Conservation (phyloP, 768 basidiomycete species). For the Antrodiella citrinella region DNA sequence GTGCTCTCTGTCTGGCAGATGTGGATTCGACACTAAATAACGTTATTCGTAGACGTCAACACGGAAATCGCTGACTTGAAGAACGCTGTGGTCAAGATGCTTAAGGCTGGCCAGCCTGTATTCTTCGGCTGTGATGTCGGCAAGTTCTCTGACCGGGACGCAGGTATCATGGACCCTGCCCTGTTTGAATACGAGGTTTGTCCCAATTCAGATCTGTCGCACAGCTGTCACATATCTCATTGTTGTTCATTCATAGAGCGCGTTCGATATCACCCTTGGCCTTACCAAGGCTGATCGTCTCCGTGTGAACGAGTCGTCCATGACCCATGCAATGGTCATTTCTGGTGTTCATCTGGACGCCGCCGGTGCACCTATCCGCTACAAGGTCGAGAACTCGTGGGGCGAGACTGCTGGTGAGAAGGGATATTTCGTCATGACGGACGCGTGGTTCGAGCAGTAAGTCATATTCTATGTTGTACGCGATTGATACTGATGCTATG, state of each 20-base stretch:
- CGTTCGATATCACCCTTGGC: constrained; percentile 75
- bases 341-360: constrained; percentile 83
- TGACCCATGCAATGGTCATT: constrained; percentile 98
- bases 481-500: not conserved
- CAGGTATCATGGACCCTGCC: constrained; percentile 82
- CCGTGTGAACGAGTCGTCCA: constrained; percentile 72
- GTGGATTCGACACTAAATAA: not conserved
- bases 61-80: constrained; percentile 79
- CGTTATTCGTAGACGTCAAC: constrained; percentile 63
- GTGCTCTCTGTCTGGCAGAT: constrained; percentile 18
- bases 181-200: constrained; percentile 76
- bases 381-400: constrained; percentile 98
- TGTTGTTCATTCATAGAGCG: constrained; percentile 36
- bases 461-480: constrained; percentile 20
- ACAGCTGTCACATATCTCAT: not conserved
- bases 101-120: constrained; percentile 83
- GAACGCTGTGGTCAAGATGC: constrained; percentile 69
- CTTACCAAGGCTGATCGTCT: constrained; percentile 84
- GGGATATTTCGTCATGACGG: constrained; percentile 90
- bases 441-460: constrained; percentile 86
- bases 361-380: constrained; percentile 70
- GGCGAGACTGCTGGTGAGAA: constrained; percentile 68
- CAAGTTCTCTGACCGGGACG: constrained; percentile 59
- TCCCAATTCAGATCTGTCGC: not conserved
- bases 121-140: constrained; percentile 98